Conservation (phyloP, 345 rosid genomes). For the Gossypium mustelinum region DNA sequence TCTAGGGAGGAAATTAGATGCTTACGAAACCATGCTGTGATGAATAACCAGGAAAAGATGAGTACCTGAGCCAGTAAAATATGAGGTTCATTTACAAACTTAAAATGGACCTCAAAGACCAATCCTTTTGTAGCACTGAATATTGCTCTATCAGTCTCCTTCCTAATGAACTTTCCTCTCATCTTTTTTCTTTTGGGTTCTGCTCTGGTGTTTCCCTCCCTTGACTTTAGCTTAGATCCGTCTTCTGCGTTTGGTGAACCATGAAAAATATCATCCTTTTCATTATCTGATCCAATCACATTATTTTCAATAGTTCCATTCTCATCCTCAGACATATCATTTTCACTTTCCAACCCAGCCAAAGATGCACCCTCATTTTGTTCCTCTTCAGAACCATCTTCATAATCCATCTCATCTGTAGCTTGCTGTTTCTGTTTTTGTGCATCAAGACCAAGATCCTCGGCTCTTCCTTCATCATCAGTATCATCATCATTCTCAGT, state of each 20-base stretch:
- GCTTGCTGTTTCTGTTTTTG: slow-evolving; percentile 43
- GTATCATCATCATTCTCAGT: slow-evolving; percentile 33
- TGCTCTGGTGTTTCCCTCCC: slow-evolving; percentile 27
- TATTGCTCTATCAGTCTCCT: slow-evolving; percentile 45
- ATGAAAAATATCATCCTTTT: slow-evolving; percentile 18
- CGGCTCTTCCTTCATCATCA: slow-evolving; percentile 45
- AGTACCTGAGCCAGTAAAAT: slow-evolving; percentile 82
- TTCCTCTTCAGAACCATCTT: slow-evolving; percentile 55
- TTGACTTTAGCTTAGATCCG: slow-evolving; percentile 23
- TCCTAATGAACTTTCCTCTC: slow-evolving; percentile 20
- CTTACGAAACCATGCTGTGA: background rate
- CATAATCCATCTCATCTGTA: slow-evolving; percentile 76
- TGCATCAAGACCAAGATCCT: slow-evolving; percentile 86
- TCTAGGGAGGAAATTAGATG: background rate
- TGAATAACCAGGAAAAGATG: background rate
- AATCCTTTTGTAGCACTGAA: slow-evolving; percentile 35
- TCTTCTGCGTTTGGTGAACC: slow-evolving; percentile 13
- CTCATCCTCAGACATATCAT: slow-evolving; percentile 29
- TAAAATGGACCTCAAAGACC: slow-evolving; percentile 70
- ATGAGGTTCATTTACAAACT: slow-evolving; percentile 68
- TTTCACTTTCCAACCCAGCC: slow-evolving; percentile 28
- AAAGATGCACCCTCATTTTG: slow-evolving; percentile 19
- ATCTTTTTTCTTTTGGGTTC: slow-evolving; percentile 32
- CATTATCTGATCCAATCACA: slow-evolving; percentile 16
- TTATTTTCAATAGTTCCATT: slow-evolving; percentile 36